phyloP scores from a whole-genome alignment of 73 alveolate genomes.

The Symbiodinium natans region DNA sequence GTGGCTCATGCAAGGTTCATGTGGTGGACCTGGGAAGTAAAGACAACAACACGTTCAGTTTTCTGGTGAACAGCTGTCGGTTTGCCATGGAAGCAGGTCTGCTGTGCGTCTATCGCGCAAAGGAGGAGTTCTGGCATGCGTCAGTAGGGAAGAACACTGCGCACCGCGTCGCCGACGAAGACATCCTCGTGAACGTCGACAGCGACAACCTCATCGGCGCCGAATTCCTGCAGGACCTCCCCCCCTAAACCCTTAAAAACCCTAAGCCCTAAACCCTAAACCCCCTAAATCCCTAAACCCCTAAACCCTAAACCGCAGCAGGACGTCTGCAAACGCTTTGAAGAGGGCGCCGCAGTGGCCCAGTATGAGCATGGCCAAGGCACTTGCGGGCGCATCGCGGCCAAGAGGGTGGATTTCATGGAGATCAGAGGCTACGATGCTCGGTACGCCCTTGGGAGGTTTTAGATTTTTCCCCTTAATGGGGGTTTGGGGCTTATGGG shows the following conservation, averaged over 20 bases:
- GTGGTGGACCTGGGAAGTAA: constrained; percentile 89
- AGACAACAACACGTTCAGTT: not conserved
- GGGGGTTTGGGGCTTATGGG: too few relatives aligned
- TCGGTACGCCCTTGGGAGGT: not conserved
- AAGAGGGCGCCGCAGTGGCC: constrained; percentile 62
- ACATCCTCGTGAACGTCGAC: constrained; percentile 65
- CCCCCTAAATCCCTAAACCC: too few relatives aligned
- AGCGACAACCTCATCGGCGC: constrained; percentile 81
- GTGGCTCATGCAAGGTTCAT: constrained; percentile 15
- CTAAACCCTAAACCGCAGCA: too few relatives aligned
- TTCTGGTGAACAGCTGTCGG: not conserved
- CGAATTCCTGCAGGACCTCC: not conserved
- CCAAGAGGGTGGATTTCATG: not conserved
- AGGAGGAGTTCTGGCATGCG: constrained; percentile 63
- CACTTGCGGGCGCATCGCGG: constrained; percentile 82
- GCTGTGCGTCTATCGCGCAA: constrained; percentile 57
- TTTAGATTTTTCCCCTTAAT: too few relatives aligned
- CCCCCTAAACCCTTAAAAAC: not conserved
- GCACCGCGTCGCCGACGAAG: constrained; percentile 32
- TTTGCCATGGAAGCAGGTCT: constrained; percentile 32
- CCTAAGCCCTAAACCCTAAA: not conserved
- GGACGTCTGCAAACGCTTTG: constrained; percentile 53
- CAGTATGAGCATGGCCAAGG: constrained; percentile 69
- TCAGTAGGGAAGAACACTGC: constrained; percentile 67
- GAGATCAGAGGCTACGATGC: constrained; percentile 68